A percentile compares a stretch with the other conserved stretches of the same genome.
phyloP scores from a whole-genome alignment of 2,329 filamentous ascomycete genomes.

The Penicillium palitans region DNA sequence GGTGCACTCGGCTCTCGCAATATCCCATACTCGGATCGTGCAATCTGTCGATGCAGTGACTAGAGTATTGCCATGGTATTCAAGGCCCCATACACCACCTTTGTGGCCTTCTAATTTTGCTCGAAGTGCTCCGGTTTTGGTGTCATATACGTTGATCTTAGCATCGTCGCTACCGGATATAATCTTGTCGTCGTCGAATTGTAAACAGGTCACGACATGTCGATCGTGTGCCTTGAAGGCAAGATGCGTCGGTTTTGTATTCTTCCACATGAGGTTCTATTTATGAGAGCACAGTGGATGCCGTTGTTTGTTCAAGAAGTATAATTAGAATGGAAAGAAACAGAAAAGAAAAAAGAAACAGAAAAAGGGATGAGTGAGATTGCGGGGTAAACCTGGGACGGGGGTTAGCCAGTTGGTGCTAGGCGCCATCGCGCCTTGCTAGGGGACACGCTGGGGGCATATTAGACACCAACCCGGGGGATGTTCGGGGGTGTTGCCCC shows the following conservation, averaged over 20 bases:
- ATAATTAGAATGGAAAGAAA: not conserved
- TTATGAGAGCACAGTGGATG: not conserved
- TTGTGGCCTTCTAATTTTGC: constrained; percentile 89
- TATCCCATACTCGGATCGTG: constrained; percentile 99
- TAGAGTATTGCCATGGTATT: constrained; percentile 93
- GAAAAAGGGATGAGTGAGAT: not conserved
- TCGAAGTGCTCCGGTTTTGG: constrained; percentile 82
- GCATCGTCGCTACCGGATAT: constrained; percentile 96
- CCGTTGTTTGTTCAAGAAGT: not conserved
- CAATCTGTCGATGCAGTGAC: constrained; percentile 97
- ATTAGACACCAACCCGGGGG: no score
- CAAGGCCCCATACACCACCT: constrained; percentile 94
- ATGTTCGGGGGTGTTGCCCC: not conserved
- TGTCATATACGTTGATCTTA: constrained; percentile 96
- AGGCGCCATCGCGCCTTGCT: no score
- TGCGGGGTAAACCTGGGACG: not conserved
- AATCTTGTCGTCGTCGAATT: constrained; percentile 98
- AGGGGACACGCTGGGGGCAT: no score
- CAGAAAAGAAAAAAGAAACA: no score
- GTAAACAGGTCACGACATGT: constrained; percentile 94
- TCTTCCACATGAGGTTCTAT: constrained; percentile 63
- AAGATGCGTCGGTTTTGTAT: constrained; percentile 82
- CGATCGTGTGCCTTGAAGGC: constrained; percentile 92
- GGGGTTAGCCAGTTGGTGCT: not conserved
- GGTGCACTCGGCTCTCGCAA: constrained; percentile 84